A percentile compares a stretch with the other conserved stretches of the same genome.
Evolutionary conservation across 352 stramenopile genomes (phyloP).

Genomic region (Pythium scleroteichum): DNA sequence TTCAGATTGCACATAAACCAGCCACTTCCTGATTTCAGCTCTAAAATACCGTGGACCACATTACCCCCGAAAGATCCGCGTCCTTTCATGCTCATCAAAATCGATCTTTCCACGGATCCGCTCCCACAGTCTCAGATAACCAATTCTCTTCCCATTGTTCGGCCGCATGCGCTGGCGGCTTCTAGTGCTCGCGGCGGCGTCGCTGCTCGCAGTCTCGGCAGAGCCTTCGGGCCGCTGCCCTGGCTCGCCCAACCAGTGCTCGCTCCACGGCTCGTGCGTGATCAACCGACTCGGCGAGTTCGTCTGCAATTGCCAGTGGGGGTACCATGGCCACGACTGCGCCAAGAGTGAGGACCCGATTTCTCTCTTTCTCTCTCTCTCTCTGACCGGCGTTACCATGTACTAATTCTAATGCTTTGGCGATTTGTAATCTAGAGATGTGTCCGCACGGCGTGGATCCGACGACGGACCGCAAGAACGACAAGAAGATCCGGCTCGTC

Average conservation of each 20-base stretch:
- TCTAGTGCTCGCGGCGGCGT: not conserved
- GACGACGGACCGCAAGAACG: constrained; percentile 34
- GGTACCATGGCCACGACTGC: constrained; percentile 61
- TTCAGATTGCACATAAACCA: no score
- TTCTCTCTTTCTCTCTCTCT: not conserved
- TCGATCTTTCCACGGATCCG: constrained; percentile 21
- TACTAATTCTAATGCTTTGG: not conserved
- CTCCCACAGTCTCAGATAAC: not conserved
- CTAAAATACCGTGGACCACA: constrained; percentile 7
- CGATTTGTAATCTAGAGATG: constrained; percentile 46
- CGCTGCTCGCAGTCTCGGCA: not conserved
- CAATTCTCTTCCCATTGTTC: not conserved
- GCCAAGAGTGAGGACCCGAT: constrained; percentile 53
- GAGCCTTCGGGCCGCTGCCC: constrained; percentile 37
- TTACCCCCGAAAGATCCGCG: not conserved
- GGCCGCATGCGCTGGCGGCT: not conserved
- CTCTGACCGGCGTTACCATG: not conserved
- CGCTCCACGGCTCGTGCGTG: constrained; percentile 60
- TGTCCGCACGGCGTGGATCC: constrained; percentile 68
- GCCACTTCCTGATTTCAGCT: no score
- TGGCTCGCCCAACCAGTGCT: constrained; percentile 66
- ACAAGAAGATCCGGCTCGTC: constrained; percentile 54
- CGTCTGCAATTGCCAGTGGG: constrained; percentile 83
- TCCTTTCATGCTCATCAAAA: constrained; percentile 17
- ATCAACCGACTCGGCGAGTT: constrained; percentile 63